Evolutionary conservation across 352 stramenopile species (phyloP).

Genomic region (Globisporangium middletonii): DNA sequence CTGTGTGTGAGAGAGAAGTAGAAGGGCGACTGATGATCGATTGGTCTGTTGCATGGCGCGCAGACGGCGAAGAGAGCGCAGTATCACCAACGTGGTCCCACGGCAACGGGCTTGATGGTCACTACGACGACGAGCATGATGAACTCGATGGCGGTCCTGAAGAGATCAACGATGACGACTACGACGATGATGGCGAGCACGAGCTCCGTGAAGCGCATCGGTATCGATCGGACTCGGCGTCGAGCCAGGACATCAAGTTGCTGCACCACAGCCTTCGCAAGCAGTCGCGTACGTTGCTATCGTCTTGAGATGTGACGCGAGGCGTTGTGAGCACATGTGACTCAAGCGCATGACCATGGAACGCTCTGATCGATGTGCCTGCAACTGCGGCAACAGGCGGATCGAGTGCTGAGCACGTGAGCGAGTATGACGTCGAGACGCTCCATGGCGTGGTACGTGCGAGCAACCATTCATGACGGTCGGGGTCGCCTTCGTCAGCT

Average conservation of each 20-base stretch:
- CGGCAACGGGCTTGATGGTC: constrained; percentile 13
- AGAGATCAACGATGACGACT: constrained; percentile 14
- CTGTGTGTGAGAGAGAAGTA: not conserved
- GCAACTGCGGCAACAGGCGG: constrained; percentile 15
- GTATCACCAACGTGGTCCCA: constrained; percentile 12
- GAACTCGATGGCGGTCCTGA: constrained; percentile 16
- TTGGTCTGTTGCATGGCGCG: not conserved
- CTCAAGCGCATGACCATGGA: not conserved
- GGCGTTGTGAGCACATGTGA: not conserved
- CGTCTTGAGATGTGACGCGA: not conserved
- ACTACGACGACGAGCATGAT: constrained; percentile 17
- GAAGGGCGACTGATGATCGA: not conserved
- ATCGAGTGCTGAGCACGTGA: constrained; percentile 17
- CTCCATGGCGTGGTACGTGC: constrained; percentile 56
- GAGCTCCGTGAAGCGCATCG: constrained; percentile 18
- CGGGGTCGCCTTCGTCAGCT: not conserved
- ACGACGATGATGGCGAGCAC: constrained; percentile 12
- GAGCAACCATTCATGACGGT: too few relatives aligned
- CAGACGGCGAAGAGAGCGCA: constrained; percentile 29
- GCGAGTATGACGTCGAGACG: constrained; percentile 43
- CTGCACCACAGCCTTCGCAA: constrained; percentile 47
- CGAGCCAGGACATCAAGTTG: constrained; percentile 58
- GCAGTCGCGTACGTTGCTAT: constrained; percentile 29
- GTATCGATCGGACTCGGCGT: constrained; percentile 24
- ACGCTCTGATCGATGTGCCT: not conserved